These are phyloP conservation scores for Malassezia equina DNA, from an alignment of 1,284 basidiomycete species.

Conservation along the genomic window DNA sequence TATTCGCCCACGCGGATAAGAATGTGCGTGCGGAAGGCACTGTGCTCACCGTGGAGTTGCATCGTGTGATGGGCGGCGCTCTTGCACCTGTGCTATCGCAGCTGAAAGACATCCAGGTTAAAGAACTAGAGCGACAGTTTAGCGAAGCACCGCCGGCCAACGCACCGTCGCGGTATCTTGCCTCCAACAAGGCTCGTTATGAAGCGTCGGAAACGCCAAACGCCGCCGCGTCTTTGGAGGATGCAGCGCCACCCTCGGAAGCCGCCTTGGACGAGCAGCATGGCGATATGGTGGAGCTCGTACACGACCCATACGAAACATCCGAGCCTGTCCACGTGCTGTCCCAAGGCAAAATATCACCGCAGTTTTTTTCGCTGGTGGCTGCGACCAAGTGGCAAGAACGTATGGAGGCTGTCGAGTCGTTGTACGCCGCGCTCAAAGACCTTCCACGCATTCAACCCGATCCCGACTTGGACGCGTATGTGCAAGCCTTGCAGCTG, in stretches of 20 bases:
- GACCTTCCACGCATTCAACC: slow-evolving; percentile 65
- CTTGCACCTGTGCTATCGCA: slow-evolving; percentile 80
- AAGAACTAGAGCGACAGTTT: slow-evolving; percentile 86
- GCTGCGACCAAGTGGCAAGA: slow-evolving; percentile 97
- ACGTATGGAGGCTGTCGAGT: slow-evolving; percentile 72
- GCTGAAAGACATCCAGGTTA: slow-evolving; percentile 94
- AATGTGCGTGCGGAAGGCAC: slow-evolving; percentile 85
- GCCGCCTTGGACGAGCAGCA: neutral
- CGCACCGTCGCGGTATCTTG: slow-evolving; percentile 66
- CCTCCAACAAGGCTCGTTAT: slow-evolving; percentile 56
- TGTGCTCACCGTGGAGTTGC: slow-evolving; percentile 64
- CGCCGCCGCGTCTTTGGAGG: neutral
- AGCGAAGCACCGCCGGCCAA: slow-evolving; percentile 68
- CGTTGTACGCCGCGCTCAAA: slow-evolving; percentile 64
- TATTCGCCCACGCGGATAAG: slow-evolving; percentile 92
- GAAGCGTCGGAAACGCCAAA: neutral
- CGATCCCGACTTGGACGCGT: slow-evolving; percentile 59
- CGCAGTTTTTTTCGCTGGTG: slow-evolving; percentile 54
- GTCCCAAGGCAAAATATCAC: slow-evolving; percentile 56
- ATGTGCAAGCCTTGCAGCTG: slow-evolving; percentile 65
- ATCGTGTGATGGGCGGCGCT: slow-evolving; percentile 77
- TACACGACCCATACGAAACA: slow-evolving; percentile 65
- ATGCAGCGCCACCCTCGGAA: neutral
- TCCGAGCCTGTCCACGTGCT: slow-evolving; percentile 72
- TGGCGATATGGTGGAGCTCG: slow-evolving; percentile 46